Conservation (phyloP, 345 rosid species). For the Brassica incana region DNA sequence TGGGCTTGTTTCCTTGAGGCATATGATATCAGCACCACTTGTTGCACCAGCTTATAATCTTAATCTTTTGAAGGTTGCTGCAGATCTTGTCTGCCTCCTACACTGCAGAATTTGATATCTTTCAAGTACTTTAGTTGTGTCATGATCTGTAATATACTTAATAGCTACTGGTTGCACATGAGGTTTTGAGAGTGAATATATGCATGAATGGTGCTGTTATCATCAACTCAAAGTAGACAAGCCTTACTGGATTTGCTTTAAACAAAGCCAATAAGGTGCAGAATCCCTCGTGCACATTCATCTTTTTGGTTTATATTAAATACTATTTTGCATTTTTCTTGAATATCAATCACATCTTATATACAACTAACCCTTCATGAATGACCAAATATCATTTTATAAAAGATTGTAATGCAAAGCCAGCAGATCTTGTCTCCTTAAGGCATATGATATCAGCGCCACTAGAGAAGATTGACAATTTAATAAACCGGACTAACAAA, state of each 20-base stretch:
- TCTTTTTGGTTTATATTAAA: not conserved
- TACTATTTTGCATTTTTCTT: conserved; percentile 2
- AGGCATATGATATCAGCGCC: too few species aligned
- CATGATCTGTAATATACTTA: conserved; percentile 1
- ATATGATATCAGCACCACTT: conserved; percentile 7
- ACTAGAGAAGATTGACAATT: too few species aligned
- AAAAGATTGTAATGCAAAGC: too few species aligned
- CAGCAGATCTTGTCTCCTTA: too few species aligned
- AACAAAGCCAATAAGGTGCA: not conserved
- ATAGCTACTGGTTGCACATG: not conserved
- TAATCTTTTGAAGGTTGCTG: not conserved
- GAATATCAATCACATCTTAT: too few species aligned
- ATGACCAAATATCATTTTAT: not conserved
- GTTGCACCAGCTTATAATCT: conserved; percentile 4
- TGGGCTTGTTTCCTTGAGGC: not conserved
- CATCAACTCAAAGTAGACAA: conserved; percentile 9
- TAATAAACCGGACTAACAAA: too few species aligned
- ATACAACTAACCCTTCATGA: too few species aligned
- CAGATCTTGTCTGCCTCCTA: conserved; percentile 24
- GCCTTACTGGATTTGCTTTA: conserved; percentile 4
- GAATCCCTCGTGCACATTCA: not conserved
- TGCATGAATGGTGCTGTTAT: not conserved
- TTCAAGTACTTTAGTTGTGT: not conserved
- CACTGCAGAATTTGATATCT: conserved; percentile 8
- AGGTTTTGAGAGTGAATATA: not conserved